These are phyloP conservation scores for Chlamydomonas sphaeroides DNA, from an alignment of 139 green algal genomes.

Conservation along the genomic window DNA sequence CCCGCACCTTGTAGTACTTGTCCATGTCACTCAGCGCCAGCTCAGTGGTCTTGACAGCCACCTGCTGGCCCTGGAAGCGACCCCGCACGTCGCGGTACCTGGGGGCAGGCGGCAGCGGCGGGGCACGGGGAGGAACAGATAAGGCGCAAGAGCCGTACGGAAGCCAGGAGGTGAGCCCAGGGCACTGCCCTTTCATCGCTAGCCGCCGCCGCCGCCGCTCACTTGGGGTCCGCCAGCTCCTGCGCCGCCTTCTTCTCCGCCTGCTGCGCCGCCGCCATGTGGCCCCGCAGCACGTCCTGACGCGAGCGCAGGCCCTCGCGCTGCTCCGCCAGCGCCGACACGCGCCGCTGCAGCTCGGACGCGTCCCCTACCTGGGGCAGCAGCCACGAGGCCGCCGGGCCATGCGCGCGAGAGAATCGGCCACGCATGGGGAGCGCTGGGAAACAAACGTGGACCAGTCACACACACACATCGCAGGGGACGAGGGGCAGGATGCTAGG, in stretches of 20 bases:
- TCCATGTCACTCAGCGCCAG: slow-evolving; percentile 91
- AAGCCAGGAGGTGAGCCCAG: too few species aligned
- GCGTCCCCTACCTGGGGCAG: slow-evolving; percentile 19
- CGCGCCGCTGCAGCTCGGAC: background rate
- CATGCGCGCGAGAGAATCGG: too few species aligned
- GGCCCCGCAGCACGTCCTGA: slow-evolving; percentile 30
- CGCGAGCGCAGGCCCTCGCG: slow-evolving; percentile 53
- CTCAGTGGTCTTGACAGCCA: slow-evolving; percentile 86
- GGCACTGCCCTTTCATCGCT: too few species aligned
- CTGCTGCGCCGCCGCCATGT: background rate
- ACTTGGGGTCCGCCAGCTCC: slow-evolving; percentile 37
- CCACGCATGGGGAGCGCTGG: background rate
- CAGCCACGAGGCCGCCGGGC: too few species aligned
- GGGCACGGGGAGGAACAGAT: background rate
- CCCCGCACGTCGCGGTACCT: slow-evolving; percentile 83
- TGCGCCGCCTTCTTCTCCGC: background rate
- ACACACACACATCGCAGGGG: too few species aligned
- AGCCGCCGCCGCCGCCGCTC: slow-evolving; percentile 5
- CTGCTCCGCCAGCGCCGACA: slow-evolving; percentile 40
- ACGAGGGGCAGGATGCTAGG: too few species aligned
- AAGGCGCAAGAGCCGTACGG: background rate
- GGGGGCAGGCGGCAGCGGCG: background rate
- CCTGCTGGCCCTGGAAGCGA: slow-evolving; percentile 64
- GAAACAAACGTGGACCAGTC: background rate
- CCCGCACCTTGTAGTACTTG: slow-evolving; percentile 89